Conservation (phyloP, 805 yeast genomes). For the Ogataea sp. region DNA sequence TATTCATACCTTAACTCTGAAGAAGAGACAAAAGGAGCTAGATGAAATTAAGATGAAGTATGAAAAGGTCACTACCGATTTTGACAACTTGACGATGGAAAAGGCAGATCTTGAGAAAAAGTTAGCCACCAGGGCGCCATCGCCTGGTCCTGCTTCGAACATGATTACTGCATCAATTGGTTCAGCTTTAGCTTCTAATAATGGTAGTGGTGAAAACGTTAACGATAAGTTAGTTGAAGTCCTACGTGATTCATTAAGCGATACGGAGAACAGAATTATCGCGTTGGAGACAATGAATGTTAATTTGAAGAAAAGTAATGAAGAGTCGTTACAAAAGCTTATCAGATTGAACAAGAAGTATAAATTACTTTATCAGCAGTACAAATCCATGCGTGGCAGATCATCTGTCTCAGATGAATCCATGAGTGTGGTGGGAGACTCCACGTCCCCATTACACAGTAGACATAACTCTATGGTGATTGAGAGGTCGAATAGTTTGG, state of each 20-base stretch:
- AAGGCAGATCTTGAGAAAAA: constrained; percentile 1
- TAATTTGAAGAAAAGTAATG: constrained; percentile 52
- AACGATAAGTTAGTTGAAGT: constrained; percentile 24
- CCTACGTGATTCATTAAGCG: constrained; percentile 45
- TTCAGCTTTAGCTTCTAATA: neutral
- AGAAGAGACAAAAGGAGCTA: constrained; percentile 55
- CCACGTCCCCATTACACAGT: constrained; percentile 14
- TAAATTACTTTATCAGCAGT: constrained; percentile 53
- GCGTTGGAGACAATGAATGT: constrained; percentile 48
- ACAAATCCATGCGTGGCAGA: constrained; percentile 28
- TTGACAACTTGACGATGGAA: constrained; percentile 6
- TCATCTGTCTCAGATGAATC: constrained; percentile 8
- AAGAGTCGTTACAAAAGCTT: constrained; percentile 58
- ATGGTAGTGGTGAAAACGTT: neutral
- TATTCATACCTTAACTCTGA: constrained; percentile 37
- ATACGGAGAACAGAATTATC: constrained; percentile 40
- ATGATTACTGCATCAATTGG: neutral
- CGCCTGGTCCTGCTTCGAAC: too few species aligned
- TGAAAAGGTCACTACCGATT: constrained; percentile 20
- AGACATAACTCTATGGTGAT: constrained; percentile 13
- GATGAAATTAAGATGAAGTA: constrained; percentile 51
- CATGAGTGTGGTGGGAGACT: too few species aligned
- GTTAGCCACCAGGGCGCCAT: neutral
- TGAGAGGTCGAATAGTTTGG: neutral
- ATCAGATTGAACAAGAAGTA: constrained; percentile 67